Evolutionary conservation across 495 filamentous ascomycete genomes (phyloP).

Genomic region (Aspergillus mulundensis): DNA sequence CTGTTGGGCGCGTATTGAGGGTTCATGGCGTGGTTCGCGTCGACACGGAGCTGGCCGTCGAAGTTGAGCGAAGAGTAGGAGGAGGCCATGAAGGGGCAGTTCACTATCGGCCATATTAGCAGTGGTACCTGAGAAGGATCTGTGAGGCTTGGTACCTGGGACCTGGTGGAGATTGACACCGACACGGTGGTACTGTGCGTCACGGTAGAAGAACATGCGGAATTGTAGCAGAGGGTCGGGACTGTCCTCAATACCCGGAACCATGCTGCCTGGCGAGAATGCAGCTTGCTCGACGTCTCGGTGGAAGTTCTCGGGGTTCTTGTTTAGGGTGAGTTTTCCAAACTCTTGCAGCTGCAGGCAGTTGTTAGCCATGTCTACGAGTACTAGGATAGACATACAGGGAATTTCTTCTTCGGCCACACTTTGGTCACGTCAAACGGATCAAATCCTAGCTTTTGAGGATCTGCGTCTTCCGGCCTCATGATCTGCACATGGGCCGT

Average conservation of each 20-base stretch:
- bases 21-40: conserved; percentile 41
- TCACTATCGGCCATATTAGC: conserved; percentile 19
- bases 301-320: conserved; percentile 68
- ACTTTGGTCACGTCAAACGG: conserved; percentile 54
- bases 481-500: conserved; percentile 50
- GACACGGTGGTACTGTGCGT: conserved; percentile 48
- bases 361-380: not conserved
- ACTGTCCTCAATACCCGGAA: conserved; percentile 47
- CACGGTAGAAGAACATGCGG: conserved; percentile 50
- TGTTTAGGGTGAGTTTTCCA: conserved; percentile 63
- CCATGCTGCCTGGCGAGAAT: conserved; percentile 47
- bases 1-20: conserved; percentile 54
- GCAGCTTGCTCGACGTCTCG: conserved; percentile 51
- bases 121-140: not conserved
- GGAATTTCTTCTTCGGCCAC: conserved; percentile 41
- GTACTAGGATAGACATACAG: conserved; percentile 10
- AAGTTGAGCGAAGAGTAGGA: conserved; percentile 41
- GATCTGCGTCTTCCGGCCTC: conserved; percentile 46
- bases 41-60: conserved; percentile 37
- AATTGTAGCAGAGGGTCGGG: conserved; percentile 48
- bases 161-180: conserved; percentile 48
- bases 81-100: conserved; percentile 48
- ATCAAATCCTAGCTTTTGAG: conserved; percentile 46
- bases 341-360: conserved; percentile 35
- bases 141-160: conserved; percentile 20